Conservation (phyloP, 257 asterid genomes). For the Ilex asprella region DNA sequence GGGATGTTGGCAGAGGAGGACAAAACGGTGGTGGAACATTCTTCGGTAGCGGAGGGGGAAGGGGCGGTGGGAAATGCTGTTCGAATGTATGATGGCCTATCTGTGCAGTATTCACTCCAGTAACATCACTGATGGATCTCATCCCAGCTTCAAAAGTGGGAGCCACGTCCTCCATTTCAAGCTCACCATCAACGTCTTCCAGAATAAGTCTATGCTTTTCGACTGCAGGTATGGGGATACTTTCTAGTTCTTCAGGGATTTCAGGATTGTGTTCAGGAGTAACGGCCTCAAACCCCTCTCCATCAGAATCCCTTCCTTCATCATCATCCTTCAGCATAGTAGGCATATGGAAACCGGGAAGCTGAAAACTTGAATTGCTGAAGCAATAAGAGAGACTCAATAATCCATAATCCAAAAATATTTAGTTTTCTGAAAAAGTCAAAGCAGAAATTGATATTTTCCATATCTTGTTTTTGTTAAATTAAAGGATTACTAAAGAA, state of each 20-base stretch:
- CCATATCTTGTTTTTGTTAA: not conserved
- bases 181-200: conserved; percentile 93
- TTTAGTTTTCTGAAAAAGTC: not conserved
- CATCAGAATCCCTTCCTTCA: conserved; percentile 70
- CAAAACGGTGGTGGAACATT: conserved; percentile 42
- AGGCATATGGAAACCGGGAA: conserved; percentile 81
- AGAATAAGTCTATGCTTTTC: conserved; percentile 73
- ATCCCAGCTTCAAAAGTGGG: conserved; percentile 49
- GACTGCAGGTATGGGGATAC: conserved; percentile 17
- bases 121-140: conserved; percentile 30
- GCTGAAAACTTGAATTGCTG: conserved; percentile 90
- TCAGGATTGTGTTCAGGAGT: conserved; percentile 74
- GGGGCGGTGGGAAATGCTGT: conserved; percentile 18
- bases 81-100: conserved; percentile 27
- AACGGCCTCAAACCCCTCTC: conserved; percentile 86
- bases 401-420: conserved; percentile 7
- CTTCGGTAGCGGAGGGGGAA: conserved; percentile 32
- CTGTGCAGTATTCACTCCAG: conserved; percentile 26
- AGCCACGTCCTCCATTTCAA: conserved; percentile 95
- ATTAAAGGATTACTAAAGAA: not conserved
- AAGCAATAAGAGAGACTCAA: conserved; percentile 18
- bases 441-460: no score
- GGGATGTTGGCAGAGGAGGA: conserved; percentile 40
- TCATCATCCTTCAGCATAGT: conserved; percentile 70
- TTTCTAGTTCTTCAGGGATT: conserved; percentile 31